Percentiles rank a stretch among this genome's conserved stretches.
phyloP scores from a whole-genome alignment of 768 basidiomycete genomes.

The Pisolithus marmoratus region DNA sequence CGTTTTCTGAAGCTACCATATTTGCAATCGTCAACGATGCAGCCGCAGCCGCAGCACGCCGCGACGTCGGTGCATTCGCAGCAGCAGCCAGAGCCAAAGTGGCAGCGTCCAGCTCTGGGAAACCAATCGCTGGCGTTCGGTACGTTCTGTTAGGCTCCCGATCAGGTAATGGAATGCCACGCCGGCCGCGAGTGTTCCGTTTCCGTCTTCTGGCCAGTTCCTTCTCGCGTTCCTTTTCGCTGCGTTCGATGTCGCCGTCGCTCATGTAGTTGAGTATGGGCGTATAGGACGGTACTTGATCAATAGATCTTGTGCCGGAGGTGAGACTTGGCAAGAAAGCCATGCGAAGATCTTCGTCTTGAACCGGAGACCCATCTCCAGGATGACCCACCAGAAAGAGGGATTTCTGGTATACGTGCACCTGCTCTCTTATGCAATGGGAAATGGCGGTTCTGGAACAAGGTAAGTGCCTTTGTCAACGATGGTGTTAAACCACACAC shows the following conservation, averaged over 20 bases:
- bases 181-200: slow-evolving; percentile 73
- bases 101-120: slow-evolving; percentile 72
- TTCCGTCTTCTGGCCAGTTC: slow-evolving; percentile 82
- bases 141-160: slow-evolving; percentile 89
- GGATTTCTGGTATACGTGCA: slow-evolving; percentile 86
- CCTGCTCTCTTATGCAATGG: slow-evolving; percentile 93
- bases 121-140: slow-evolving; percentile 83
- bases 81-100: slow-evolving; percentile 62
- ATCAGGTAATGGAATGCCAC: slow-evolving; percentile 83
- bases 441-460: slow-evolving; percentile 82
- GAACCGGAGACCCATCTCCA: slow-evolving; percentile 68
- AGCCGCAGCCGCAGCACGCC: slow-evolving; percentile 83
- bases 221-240: slow-evolving; percentile 91
- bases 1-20: slow-evolving; percentile 91
- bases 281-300: slow-evolving; percentile 76
- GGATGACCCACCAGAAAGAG: slow-evolving; percentile 87
- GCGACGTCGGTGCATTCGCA: slow-evolving; percentile 60
- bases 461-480: slow-evolving; percentile 7
- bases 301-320: slow-evolving; percentile 64
- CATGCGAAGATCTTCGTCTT: slow-evolving; percentile 87
- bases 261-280: slow-evolving; percentile 87
- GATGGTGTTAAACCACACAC: slow-evolving; percentile 39
- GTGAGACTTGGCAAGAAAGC: slow-evolving; percentile 82
- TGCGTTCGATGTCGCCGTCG: slow-evolving; percentile 82
- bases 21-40: slow-evolving; percentile 82